Percentiles rank a stretch among this genome's conserved stretches.
These are phyloP conservation scores for Lactuca sativa DNA, from an alignment of 129 eudicot species.

Conservation along the genomic window DNA sequence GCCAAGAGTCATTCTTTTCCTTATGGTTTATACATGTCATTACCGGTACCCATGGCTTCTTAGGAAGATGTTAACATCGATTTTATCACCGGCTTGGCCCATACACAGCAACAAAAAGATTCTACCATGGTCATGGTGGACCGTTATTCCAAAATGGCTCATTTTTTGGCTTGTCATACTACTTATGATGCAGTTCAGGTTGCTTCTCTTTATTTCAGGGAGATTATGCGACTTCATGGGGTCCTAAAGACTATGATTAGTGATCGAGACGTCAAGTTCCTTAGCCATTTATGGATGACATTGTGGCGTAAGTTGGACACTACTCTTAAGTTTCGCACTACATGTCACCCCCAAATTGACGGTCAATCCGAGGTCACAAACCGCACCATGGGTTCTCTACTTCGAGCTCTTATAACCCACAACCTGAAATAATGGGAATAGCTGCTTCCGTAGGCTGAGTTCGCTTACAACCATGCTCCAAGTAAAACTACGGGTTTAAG, in stretches of 20 bases:
- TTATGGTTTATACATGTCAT: constrained; percentile 3
- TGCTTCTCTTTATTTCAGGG: constrained; percentile 14
- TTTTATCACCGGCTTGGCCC: constrained; percentile 6
- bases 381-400: neutral
- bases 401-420: neutral
- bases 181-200: constrained; percentile 13
- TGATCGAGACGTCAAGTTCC: constrained; percentile 22
- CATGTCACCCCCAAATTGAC: constrained; percentile 26
- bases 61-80: constrained; percentile 25
- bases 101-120: constrained; percentile 9
- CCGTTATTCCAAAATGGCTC: constrained; percentile 32
- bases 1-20: constrained; percentile 8
- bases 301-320: constrained; percentile 23
- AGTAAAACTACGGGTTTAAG: neutral
- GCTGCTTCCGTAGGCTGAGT: constrained; percentile 3
- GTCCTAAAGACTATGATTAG: constrained; percentile 8
- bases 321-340: constrained; percentile 3
- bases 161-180: constrained; percentile 21
- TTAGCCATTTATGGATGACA: constrained; percentile 25
- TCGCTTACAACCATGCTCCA: constrained; percentile 14
- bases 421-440: constrained; percentile 11
- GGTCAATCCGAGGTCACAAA: constrained; percentile 21
- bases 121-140: constrained; percentile 29
- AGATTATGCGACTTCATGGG: constrained; percentile 19
- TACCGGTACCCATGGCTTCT: neutral